phyloP scores from a whole-genome alignment of 495 filamentous ascomycete species.

The Venustampulla echinocandica region DNA sequence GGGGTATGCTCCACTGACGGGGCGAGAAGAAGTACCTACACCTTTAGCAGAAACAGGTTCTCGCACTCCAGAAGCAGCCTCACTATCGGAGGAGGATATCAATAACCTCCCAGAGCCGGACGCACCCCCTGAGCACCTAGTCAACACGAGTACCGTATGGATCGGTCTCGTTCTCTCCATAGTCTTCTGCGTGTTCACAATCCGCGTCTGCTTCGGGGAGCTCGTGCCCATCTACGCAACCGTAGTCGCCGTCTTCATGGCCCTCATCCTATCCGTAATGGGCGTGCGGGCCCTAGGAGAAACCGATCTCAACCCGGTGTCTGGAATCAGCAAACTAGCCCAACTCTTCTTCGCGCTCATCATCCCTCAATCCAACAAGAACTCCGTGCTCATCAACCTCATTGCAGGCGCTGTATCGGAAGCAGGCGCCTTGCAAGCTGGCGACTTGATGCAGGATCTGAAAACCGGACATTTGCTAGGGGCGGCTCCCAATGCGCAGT shows the following conservation, averaged over 20 bases:
- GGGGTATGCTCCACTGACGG: constrained; percentile 18
- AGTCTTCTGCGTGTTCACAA: constrained; percentile 67
- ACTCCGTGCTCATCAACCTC: constrained; percentile 84
- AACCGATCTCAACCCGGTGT: constrained; percentile 95
- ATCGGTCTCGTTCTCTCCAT: constrained; percentile 70
- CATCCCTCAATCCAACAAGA: constrained; percentile 65
- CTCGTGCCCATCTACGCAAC: constrained; percentile 63
- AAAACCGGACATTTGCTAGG: constrained; percentile 94
- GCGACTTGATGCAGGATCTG: constrained; percentile 96
- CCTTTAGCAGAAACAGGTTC: constrained; percentile 3
- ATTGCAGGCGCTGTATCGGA: constrained; percentile 86
- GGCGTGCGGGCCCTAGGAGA: constrained; percentile 91
- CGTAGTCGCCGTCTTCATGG: constrained; percentile 75
- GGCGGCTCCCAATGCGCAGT: constrained; percentile 87
- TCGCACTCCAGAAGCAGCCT: neutral
- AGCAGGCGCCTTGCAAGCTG: constrained; percentile 87
- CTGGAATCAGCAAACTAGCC: constrained; percentile 91
- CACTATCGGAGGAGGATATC: constrained; percentile 5
- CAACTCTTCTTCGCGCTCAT: constrained; percentile 90
- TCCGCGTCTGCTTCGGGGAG: constrained; percentile 67
- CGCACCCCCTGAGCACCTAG: constrained; percentile 73
- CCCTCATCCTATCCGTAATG: constrained; percentile 86
- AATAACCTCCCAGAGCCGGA: constrained; percentile 46
- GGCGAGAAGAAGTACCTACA: constrained; percentile 10
- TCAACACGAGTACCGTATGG: constrained; percentile 61